phyloP scores from a whole-genome alignment of 495 filamentous ascomycete species.

The Aspergillus bridgeri region DNA sequence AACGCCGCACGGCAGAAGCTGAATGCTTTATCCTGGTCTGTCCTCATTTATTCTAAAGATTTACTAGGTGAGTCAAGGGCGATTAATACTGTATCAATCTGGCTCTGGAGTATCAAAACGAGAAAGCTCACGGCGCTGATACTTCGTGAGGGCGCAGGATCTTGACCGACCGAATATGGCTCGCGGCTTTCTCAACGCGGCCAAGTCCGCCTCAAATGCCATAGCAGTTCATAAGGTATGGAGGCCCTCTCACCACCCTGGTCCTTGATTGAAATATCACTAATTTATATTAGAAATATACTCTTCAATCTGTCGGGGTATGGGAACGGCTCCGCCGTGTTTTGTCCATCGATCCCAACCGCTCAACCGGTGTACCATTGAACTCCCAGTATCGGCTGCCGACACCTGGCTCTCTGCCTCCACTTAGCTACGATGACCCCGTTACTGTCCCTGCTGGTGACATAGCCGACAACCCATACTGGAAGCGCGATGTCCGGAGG shows the following conservation, averaged over 20 bases:
- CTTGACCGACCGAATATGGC: conserved; percentile 32
- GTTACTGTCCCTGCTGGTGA: conserved; percentile 90
- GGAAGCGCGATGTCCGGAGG: conserved; percentile 87
- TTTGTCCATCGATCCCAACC: conserved; percentile 80
- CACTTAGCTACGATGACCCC: conserved; percentile 78
- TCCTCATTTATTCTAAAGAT: background rate
- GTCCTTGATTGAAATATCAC: background rate
- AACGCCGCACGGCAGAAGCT: background rate
- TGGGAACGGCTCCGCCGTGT: conserved; percentile 80
- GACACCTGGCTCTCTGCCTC: conserved; percentile 74
- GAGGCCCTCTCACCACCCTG: background rate
- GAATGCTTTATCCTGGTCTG: background rate
- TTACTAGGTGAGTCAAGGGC: background rate
- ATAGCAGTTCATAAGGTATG: conserved; percentile 39
- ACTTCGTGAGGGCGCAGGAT: conserved; percentile 12
- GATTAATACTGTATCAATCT: background rate
- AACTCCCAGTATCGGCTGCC: conserved; percentile 92
- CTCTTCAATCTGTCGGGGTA: conserved; percentile 85
- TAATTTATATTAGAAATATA: conserved; percentile 73
- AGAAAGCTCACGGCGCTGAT: background rate
- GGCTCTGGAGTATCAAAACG: background rate
- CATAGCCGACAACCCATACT: conserved; percentile 96
- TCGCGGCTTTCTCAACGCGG: conserved; percentile 40
- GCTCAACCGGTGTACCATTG: conserved; percentile 86
- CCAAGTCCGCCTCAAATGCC: conserved; percentile 40